These are phyloP conservation scores for Lactifluus echinatus DNA, from an alignment of 768 basidiomycete genomes.

Conservation along the genomic window DNA sequence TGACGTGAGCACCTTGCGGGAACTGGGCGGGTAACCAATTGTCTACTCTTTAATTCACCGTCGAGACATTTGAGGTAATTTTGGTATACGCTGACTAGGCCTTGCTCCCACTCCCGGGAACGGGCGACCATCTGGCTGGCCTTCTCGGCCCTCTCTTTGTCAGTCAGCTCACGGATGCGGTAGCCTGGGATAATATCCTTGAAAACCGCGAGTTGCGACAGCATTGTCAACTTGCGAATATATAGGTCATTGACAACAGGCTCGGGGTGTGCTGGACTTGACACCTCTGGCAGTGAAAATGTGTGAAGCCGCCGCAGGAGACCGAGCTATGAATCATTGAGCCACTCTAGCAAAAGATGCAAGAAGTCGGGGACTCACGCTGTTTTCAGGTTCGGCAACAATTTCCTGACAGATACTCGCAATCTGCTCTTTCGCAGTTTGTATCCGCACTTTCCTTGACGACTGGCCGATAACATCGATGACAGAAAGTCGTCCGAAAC, in stretches of 20 bases:
- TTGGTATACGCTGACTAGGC: slow-evolving; percentile 83
- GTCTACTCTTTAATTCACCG: slow-evolving; percentile 74
- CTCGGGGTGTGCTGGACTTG: slow-evolving; percentile 56
- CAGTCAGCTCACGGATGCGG: slow-evolving; percentile 85
- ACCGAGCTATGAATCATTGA: slow-evolving; percentile 50
- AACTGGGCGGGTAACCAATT: slow-evolving; percentile 9
- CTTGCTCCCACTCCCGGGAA: slow-evolving; percentile 93
- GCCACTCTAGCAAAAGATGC: slow-evolving; percentile 2
- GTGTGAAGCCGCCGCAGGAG: slow-evolving; percentile 82
- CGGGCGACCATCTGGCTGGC: slow-evolving; percentile 87
- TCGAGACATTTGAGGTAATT: slow-evolving; percentile 80
- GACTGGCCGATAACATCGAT: slow-evolving; percentile 57
- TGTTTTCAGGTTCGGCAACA: slow-evolving; percentile 89
- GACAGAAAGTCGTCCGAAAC: slow-evolving; percentile 81
- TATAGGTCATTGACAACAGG: slow-evolving; percentile 70
- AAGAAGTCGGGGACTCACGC: slow-evolving; percentile 41
- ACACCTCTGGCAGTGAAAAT: slow-evolving; percentile 73
- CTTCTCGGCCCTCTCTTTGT: slow-evolving; percentile 85
- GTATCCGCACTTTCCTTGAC: slow-evolving; percentile 58
- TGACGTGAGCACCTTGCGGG: background rate
- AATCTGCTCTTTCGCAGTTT: slow-evolving; percentile 87
- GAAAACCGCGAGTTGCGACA: slow-evolving; percentile 90
- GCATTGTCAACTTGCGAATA: slow-evolving; percentile 79
- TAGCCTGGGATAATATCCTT: slow-evolving; percentile 96
- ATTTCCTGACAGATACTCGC: slow-evolving; percentile 92